Base-by-base conservation (phyloP, 306 rosid genomes). In the Prunus salicina region DNA sequence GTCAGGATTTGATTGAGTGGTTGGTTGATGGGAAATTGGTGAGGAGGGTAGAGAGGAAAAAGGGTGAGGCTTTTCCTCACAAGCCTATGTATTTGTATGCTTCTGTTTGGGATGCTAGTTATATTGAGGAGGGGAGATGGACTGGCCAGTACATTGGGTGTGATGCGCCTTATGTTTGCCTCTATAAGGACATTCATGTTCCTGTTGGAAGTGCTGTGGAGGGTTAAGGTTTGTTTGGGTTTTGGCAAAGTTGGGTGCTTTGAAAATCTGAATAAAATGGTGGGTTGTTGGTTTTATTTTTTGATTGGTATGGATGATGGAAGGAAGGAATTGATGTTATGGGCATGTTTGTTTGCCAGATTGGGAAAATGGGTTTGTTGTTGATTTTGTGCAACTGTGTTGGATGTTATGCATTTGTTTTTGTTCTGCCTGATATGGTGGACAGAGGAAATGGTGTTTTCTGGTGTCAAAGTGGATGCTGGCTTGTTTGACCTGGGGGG, bases 71-170 rank as follows among this genome's bases (percentile, higher is more conserved):
- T 60, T 88, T 85, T 47, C 93, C 89, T 1, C 30, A 55, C 18
- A 85, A 82, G 73, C 78, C 90, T 0, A 91, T 82, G 90, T 91
- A 80, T 79, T 72, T 91, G 79, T 91, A 85, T 74, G 87, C 90
- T n/a, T 85, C 89, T 8, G 12, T 88, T 72, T 91, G 91, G 96
- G 86, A 88, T 72, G 90, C 89, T 2, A 91, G 90, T 76, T 80
- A 70, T 43, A 76, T 88, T 14, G 81, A n/a, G 19, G 83, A 79
- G 10, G 96, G 91, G 20, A 76, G 72, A 52, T 90, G 96, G 90
- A 72, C 90, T 13, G 90, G 90, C 71, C 77, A 71, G 19, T 91
- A 85, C 34, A 73, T 27, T 64, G 91, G 91, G 0, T 73, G 77
- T 71, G 86, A 87, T 75, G 88, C 79, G 0, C 91, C 93, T 6